Conservation (phyloP, 305 asterid species). For the Fraxinus baroniana region DNA sequence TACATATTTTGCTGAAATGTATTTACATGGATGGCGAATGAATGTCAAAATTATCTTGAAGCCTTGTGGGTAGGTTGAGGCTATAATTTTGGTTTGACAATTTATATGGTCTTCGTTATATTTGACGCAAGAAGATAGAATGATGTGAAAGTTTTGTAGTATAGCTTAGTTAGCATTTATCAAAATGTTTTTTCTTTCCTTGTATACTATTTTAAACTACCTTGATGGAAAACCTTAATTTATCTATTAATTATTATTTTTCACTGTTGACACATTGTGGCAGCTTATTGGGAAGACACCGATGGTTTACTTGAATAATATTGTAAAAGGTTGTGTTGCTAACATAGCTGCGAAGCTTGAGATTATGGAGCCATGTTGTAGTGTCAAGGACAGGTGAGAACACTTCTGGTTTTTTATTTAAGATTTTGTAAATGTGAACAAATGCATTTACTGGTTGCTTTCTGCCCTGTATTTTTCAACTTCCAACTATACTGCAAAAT, state of each 20-base stretch:
- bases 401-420: slow-evolving; percentile 1
- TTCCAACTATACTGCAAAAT: not conserved
- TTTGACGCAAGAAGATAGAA: not conserved
- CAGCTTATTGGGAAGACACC: slow-evolving; percentile 98
- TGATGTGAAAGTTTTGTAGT: not conserved
- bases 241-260: not conserved
- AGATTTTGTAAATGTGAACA: slow-evolving; percentile 1
- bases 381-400: slow-evolving; percentile 90
- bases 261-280: slow-evolving; percentile 19
- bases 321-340: slow-evolving; percentile 87
- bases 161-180: not conserved
- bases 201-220: not conserved
- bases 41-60: not conserved
- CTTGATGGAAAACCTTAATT: not conserved
- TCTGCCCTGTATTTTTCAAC: not conserved
- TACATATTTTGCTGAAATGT: slow-evolving; percentile 5
- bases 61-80: slow-evolving; percentile 16
- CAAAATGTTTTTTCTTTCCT: not conserved
- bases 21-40: not conserved
- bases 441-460: not conserved
- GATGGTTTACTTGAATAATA: slow-evolving; percentile 86
- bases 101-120: not conserved
- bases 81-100: not conserved
- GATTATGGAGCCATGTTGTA: slow-evolving; percentile 98
- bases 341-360: slow-evolving; percentile 96